Evolutionary conservation across 2,329 filamentous ascomycete species (phyloP), one percentile per base, ranked within the genome.

Genomic region (Onygena corvina): DNA sequence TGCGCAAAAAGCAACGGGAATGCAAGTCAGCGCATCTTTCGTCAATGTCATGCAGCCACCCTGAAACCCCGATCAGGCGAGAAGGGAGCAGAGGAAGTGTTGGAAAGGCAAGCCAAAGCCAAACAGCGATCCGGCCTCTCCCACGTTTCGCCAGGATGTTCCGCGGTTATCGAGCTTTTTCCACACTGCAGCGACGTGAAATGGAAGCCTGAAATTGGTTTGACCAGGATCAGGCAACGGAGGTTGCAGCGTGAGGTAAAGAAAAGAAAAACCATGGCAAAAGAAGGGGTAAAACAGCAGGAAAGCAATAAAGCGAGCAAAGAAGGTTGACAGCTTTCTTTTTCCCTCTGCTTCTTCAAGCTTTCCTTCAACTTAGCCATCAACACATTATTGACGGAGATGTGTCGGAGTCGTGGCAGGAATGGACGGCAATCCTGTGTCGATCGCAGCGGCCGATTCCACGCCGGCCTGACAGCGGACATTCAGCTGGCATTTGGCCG

Each of bases 1-100:
- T 21, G 36, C n/a, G 36, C 36, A 40, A 40, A 40, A 40, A 40
- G 36, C 36, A 40, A 40, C 11, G 36, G 6, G 6, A 21, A 40
- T 40, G 36, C 36, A 40, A 40, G 36, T 40, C 36, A 40, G 36
- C 18, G 11, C 25, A 18, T 7, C 36, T 40, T 23, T 40, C 36
- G 6, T 40, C 36, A 40, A 40, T 40, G 36, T 40, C 36, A 40
- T 40, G 36, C 36, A 40, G 36, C 20, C 20, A 21, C 36, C 36
- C 36, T 40, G 36, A 20, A 23, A 40, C 36, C 18, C 8, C 36
- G n/a, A 18, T 21, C 36, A 40, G 25, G 36, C 36, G 36, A 40
- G 16, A 40, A 40, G 25, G 18, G 36, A 40, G 36, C n/a, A 40
- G 36, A 40, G 18, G 18, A 40, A 18, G 36, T 12, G 18, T 40